Conservation (phyloP, 306 rosid genomes). For the Arachis hypogaea region DNA sequence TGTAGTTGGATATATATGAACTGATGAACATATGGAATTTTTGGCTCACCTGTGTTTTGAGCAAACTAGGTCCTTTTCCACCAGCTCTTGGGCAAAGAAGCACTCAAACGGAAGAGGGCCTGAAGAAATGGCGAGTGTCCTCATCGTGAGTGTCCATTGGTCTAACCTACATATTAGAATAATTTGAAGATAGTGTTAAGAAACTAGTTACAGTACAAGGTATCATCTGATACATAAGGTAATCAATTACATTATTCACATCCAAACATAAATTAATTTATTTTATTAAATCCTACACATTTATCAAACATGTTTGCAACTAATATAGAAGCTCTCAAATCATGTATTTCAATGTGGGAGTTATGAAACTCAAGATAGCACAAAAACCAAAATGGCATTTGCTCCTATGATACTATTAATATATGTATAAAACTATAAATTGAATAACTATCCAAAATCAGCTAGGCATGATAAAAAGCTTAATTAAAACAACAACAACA, state of each 20-base stretch:
- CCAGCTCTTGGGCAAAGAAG: conserved; percentile 78
- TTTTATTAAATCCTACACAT: neutral
- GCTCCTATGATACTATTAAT: neutral
- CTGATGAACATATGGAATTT: neutral
- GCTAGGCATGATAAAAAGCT: neutral
- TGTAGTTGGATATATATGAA: no score
- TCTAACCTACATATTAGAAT: conserved; percentile 60
- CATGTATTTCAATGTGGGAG: neutral
- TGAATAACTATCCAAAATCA: neutral
- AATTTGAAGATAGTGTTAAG: conserved; percentile 10
- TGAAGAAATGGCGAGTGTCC: conserved; percentile 80
- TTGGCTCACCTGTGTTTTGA: conserved; percentile 57
- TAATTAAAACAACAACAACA: neutral
- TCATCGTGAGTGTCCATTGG: conserved; percentile 74
- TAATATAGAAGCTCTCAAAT: neutral
- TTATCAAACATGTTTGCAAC: neutral
- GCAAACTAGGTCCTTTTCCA: conserved; percentile 77
- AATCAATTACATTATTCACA: neutral
- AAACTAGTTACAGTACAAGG: neutral
- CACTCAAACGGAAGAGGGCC: conserved; percentile 78
- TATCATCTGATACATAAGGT: conserved; percentile 31
- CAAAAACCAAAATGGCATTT: neutral
- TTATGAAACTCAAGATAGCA: no score
- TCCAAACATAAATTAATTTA: neutral
- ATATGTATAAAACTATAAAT: neutral